phyloP scores from a whole-genome alignment of 345 rosid species.

The Acer yangbiense region DNA sequence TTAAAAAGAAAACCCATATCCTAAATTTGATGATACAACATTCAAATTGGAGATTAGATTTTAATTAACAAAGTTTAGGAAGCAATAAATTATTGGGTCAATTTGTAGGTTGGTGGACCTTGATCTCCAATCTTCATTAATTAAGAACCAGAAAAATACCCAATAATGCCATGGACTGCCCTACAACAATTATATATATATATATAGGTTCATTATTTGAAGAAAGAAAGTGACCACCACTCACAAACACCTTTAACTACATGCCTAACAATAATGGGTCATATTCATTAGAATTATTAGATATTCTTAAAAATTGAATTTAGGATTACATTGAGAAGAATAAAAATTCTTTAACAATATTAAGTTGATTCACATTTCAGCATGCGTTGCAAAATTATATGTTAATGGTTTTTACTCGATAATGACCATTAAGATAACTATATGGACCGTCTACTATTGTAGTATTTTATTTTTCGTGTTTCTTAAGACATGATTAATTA shows the following conservation, averaged over 20 bases:
- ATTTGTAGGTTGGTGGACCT: slow-evolving; percentile 20
- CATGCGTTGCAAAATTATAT: too few relatives aligned
- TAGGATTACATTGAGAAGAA: too few relatives aligned
- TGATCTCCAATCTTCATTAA: background rate
- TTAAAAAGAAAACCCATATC: slow-evolving; percentile 12
- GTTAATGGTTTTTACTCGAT: too few relatives aligned
- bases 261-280: too few relatives aligned
- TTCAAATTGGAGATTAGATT: background rate
- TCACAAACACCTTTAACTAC: background rate
- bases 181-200: background rate
- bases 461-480: too few relatives aligned
- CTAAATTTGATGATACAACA: slow-evolving; percentile 14
- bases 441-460: too few relatives aligned
- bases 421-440: too few relatives aligned
- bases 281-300: too few relatives aligned
- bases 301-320: too few relatives aligned
- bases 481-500: too few relatives aligned
- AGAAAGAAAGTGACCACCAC: slow-evolving; percentile 26
- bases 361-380: too few relatives aligned
- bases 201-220: slow-evolving; percentile 15
- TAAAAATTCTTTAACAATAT: too few relatives aligned
- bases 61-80: background rate
- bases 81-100: background rate
- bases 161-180: slow-evolving; percentile 2
- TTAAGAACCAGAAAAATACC: slow-evolving; percentile 11